phyloP scores from a whole-genome alignment of 352 stramenopile species.

The Elongisporangium prolatum region DNA sequence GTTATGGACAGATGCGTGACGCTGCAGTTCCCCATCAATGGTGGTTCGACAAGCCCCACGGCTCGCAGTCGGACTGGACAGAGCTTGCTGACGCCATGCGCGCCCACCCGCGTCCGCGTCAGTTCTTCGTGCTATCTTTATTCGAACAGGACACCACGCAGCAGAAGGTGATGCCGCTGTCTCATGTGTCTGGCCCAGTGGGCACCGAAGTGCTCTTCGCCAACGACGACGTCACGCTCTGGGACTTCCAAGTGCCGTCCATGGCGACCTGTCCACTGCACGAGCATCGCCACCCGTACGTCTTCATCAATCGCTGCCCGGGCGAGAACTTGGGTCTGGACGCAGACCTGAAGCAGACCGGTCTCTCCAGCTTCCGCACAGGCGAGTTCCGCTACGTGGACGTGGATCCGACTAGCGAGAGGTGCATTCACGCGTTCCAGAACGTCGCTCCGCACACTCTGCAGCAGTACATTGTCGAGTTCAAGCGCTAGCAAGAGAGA shows the following conservation, averaged over 20 bases:
- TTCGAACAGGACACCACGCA: conserved; percentile 12
- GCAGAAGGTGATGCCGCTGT: conserved; percentile 3
- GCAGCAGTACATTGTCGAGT: conserved; percentile 40
- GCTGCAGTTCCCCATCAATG: conserved; percentile 9
- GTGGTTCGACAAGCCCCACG: conserved; percentile 12
- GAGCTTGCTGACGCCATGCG: conserved; percentile 4
- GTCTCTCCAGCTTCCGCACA: conserved; percentile 17
- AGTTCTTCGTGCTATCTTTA: too few species aligned
- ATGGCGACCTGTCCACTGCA: conserved; percentile 25
- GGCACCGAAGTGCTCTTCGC: conserved; percentile 27
- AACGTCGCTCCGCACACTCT: conserved; percentile 16
- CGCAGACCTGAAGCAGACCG: conserved; percentile 16
- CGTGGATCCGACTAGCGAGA: conserved; percentile 9
- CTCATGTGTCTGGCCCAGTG: conserved; percentile 13
- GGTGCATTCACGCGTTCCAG: conserved; percentile 30
- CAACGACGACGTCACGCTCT: conserved; percentile 29
- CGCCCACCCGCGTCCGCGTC: too few species aligned
- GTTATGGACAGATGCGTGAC: conserved; percentile 8
- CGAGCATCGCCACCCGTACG: conserved; percentile 29
- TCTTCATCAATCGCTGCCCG: conserved; percentile 35
- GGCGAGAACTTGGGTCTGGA: conserved; percentile 26
- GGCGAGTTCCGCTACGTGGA: conserved; percentile 30
- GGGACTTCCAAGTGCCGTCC: conserved; percentile 30
- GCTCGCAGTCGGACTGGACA: conserved; percentile 9
- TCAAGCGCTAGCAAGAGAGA: conserved; percentile 12